Evolutionary conservation across 495 filamentous ascomycete genomes (phyloP), one percentile per base, ranked within the genome.

Genomic region (Hypoxylon fragiforme): DNA sequence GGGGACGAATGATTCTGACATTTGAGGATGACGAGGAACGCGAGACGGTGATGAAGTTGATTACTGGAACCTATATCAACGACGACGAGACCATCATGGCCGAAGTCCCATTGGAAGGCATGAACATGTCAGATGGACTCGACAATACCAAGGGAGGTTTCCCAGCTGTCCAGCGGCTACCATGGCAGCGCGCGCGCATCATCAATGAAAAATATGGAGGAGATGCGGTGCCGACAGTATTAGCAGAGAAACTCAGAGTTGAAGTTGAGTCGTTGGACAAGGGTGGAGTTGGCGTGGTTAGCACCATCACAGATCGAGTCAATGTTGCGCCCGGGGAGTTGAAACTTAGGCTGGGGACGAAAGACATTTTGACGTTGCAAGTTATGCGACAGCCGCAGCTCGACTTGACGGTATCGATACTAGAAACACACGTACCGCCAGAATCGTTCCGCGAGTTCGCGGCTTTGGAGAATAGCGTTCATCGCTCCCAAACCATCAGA

Each of bases 301-400:
- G 65, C 50, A 86, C 80, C 35, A 75, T 89, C 7, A 89, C 86
- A 5, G 88, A 92, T 69, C 79, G 87, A 14, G 74, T 92, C 51
- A 88, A 89, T 55, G 72, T 88, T n/a, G 84, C 79, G n/a, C 85
- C 85, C 49, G 88, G 88, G 7, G 86, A 90, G 62, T 63, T 92
- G 48, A 84, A 80, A 64, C 62, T 91, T 19, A 70, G 67, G 22
- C 72, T 90, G 16, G 81, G 85, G 50, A 77, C 82, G 44, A 76
- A 74, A 32, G 77, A 81, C 45, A 74, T 80, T 11, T 83, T 79
- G 24, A 81, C 81, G 42, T 70, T 90, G 50, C 84, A 80, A 50
- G 59, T 91, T 32, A 77, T 83, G 32, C 81, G 87, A 37, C 79
- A 81, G 13, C 76, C 77, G 3, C 87, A 91, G 66, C 68, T 79